phyloP scores from a whole-genome alignment of 768 basidiomycete genomes.

The Mrakia blollopis region DNA sequence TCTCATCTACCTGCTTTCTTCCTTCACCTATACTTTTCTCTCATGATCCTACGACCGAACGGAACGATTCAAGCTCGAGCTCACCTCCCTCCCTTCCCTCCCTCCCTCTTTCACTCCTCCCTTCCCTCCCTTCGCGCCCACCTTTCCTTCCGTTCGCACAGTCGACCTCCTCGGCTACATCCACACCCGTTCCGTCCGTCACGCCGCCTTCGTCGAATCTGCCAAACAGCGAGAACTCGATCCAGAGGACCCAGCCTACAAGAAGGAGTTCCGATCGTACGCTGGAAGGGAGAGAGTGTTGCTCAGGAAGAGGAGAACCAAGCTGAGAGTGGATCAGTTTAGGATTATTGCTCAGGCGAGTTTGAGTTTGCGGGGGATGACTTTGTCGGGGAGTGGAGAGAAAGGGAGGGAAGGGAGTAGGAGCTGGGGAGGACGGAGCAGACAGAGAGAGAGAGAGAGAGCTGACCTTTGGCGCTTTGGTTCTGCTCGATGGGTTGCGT shows the following conservation, averaged over 20 bases:
- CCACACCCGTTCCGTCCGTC: conserved; percentile 74
- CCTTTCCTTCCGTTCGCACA: conserved; percentile 22
- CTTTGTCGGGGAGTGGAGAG: background rate
- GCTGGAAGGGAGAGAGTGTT: conserved; percentile 88
- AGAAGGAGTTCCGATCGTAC: conserved; percentile 85
- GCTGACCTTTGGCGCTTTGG: background rate
- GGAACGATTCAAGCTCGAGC: background rate
- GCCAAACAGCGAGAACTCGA: conserved; percentile 65
- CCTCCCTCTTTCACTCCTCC: background rate
- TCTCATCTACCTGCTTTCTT: background rate
- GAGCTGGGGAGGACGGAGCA: background rate
- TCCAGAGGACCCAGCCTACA: conserved; percentile 36
- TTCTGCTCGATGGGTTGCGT: background rate
- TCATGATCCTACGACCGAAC: too few species aligned
- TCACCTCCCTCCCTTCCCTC: background rate
- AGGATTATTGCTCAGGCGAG: conserved; percentile 83
- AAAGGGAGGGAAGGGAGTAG: background rate
- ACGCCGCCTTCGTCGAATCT: conserved; percentile 48
- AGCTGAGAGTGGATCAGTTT: conserved; percentile 88
- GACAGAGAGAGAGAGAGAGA: background rate
- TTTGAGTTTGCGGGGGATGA: background rate
- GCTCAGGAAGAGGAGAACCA: conserved; percentile 85
- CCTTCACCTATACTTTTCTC: background rate
- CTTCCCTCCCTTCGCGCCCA: background rate
- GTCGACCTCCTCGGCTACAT: conserved; percentile 87